These are phyloP conservation scores for Bothriochloa decipiens DNA, from an alignment of 176 grass and related monocot species.

Conservation along the genomic window DNA sequence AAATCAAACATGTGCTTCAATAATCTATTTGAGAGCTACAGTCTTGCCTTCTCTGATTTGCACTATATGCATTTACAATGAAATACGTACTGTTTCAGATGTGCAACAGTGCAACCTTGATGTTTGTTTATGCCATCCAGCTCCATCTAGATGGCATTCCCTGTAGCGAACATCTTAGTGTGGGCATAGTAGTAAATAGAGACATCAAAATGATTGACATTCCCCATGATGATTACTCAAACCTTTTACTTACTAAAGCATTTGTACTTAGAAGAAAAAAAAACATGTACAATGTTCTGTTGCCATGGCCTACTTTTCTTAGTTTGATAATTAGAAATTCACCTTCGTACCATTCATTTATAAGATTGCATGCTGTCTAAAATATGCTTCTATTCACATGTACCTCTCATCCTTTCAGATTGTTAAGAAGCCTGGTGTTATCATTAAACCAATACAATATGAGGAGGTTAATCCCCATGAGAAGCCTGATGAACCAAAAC, in stretches of 20 bases:
- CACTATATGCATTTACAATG: slow-evolving; percentile 14
- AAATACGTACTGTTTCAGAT: slow-evolving; percentile 1
- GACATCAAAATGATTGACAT: neutral
- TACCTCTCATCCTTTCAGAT: slow-evolving; percentile 51
- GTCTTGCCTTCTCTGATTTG: slow-evolving; percentile 5
- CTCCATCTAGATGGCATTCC: neutral
- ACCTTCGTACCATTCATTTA: neutral
- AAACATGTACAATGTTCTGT: neutral
- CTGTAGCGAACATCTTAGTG: neutral
- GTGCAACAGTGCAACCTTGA: neutral
- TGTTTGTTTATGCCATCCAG: neutral
- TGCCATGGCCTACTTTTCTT: neutral
- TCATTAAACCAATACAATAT: slow-evolving; percentile 84
- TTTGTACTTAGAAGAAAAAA: neutral
- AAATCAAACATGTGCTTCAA: slow-evolving; percentile 14
- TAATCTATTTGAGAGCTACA: slow-evolving; percentile 2
- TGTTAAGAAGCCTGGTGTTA: slow-evolving; percentile 87
- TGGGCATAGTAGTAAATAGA: neutral
- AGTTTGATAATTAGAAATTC: neutral
- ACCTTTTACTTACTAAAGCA: neutral
- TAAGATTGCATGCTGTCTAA: neutral
- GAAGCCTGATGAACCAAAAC: slow-evolving; percentile 67
- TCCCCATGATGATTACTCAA: slow-evolving; percentile 2
- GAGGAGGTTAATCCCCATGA: slow-evolving; percentile 80
- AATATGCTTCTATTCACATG: slow-evolving; percentile 13